Base-by-base conservation (phyloP, 129 eudicot species). In the Dittrichia graveolens region DNA sequence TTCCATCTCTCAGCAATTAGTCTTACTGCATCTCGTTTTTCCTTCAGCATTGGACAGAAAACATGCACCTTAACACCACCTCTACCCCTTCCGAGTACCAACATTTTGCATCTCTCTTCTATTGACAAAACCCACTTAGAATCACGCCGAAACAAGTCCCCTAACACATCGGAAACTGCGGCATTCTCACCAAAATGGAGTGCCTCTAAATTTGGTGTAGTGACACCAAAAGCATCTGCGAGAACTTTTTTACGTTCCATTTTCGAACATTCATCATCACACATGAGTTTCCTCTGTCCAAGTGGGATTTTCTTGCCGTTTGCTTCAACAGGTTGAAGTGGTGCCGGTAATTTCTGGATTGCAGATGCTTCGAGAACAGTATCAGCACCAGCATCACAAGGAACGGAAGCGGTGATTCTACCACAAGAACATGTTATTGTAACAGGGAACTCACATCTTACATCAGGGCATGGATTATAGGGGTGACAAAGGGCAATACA, bases 1-100 rank as follows among this genome's bases (percentile, higher is more conserved):
- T 94, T 94, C 98, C 98, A 94, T 57, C 98, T 83, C 65, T 84
- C 98, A 8, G 98, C 97, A 59, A 94, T 88, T 18, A 90, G 65
- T 75, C 92, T 80, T 68, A 94, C 89, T 2, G 95, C 97, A 43
- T 94, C 98, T 75, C 97, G 69, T 73, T 90, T 94, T 53, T 94
- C 98, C 74, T 90, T 87, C 66, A 75, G 16, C 98, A 94, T 90
- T 13, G 92, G 86, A 77, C 92, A 88, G 59, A 94, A 94, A 7
- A 94, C 98, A 67, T 94, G 98, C 15, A 90, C 95, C 72, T 83
- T 90, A 4, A 85, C 80, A 24, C 77, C 79, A 24, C 96, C 96
- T 67, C 91, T 84, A 54, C 84, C 76, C 81, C 86, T 83, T 11
- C 96, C 98, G 52, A 94, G 83, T 47, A 94, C 97, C 87, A 94